Conservation (phyloP, 768 basidiomycete species). For the Lactarius vividus region DNA sequence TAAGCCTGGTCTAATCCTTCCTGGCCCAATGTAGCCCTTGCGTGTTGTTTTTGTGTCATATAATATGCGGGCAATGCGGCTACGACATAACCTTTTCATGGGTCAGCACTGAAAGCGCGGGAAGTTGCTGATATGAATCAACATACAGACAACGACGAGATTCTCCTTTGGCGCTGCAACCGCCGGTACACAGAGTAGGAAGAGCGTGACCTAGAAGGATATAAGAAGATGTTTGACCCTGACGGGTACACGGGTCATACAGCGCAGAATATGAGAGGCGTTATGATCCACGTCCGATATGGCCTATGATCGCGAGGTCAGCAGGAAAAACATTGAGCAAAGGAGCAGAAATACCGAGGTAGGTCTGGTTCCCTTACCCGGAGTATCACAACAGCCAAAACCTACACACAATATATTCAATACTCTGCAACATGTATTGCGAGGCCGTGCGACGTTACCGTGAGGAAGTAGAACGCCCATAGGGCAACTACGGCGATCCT, state of each 20-base stretch:
- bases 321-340: not conserved
- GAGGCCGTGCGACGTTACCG: not conserved
- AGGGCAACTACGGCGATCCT: conserved; percentile 12
- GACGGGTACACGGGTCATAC: not conserved
- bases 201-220: conserved; percentile 5
- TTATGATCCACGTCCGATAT: conserved; percentile 16
- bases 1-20: not conserved
- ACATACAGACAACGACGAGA: conserved; percentile 6
- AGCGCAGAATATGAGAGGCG: conserved; percentile 14
- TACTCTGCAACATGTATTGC: not conserved
- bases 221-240: not conserved
- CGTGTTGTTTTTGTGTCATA: not conserved
- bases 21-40: not conserved
- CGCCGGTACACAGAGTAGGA: conserved; percentile 15
- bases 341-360: conserved; percentile 1
- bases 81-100: conserved; percentile 3
- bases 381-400: conserved; percentile 10
- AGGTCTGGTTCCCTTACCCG: conserved; percentile 14
- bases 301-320: conserved; percentile 1
- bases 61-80: conserved; percentile 14
- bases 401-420: not conserved
- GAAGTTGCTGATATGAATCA: not conserved
- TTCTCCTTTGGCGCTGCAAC: conserved; percentile 6
- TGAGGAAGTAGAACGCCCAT: conserved; percentile 17
- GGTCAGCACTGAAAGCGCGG: not conserved